Conservation (phyloP, 352 stramenopile species). For the Globisporangium heterothallicum region DNA sequence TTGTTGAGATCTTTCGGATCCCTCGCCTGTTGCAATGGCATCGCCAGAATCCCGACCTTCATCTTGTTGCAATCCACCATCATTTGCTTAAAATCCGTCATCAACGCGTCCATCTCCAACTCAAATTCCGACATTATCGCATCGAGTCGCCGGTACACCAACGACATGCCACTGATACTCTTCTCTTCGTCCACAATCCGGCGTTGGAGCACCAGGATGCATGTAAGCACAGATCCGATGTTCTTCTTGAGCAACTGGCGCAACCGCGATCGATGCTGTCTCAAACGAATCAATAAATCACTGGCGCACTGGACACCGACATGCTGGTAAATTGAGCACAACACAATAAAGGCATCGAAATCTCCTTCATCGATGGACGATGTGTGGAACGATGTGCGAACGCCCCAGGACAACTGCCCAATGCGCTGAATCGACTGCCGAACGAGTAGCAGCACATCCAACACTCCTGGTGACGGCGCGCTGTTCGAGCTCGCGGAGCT, state of each 20-base stretch:
- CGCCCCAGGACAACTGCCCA: constrained; percentile 73
- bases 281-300: constrained; percentile 67
- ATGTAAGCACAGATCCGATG: constrained; percentile 64
- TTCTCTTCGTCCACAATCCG: constrained; percentile 77
- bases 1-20: constrained; percentile 66
- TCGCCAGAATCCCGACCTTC: constrained; percentile 71
- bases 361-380: constrained; percentile 77
- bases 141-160: constrained; percentile 69
- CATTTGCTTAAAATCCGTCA: constrained; percentile 69
- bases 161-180: constrained; percentile 66
- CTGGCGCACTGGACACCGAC: constrained; percentile 55
- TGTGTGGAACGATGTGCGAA: constrained; percentile 81
- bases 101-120: constrained; percentile 54
- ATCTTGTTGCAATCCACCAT: constrained; percentile 77
- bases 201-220: constrained; percentile 64
- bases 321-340: constrained; percentile 82
- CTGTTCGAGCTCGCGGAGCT: constrained; percentile 49
- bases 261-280: constrained; percentile 61
- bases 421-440: constrained; percentile 84
- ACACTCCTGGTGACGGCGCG: constrained; percentile 48
- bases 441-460: constrained; percentile 76
- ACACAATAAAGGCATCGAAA: constrained; percentile 79
- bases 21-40: constrained; percentile 49
- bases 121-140: constrained; percentile 57
- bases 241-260: constrained; percentile 71